These are phyloP conservation scores for Pterocarpus santalinus DNA, from an alignment of 306 rosid genomes.

Conservation along the genomic window DNA sequence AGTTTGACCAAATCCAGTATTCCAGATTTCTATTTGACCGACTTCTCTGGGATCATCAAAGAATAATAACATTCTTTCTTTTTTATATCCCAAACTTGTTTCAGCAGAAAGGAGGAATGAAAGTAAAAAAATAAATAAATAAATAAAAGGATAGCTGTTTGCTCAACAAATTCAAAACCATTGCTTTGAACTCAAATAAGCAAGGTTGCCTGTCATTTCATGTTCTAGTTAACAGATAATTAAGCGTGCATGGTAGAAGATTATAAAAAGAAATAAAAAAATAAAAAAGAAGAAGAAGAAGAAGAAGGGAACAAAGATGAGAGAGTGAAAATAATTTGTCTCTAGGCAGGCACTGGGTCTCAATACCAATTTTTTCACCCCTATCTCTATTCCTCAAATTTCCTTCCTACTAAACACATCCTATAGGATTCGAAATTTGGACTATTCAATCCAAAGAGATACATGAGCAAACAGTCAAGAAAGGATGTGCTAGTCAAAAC, in stretches of 20 bases:
- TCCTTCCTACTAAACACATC: slow-evolving; percentile 29
- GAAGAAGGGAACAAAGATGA: background rate
- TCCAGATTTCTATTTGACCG: slow-evolving; percentile 22
- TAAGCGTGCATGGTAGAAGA: background rate
- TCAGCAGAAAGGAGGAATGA: slow-evolving; percentile 13
- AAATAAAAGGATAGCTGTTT: background rate
- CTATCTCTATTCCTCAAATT: background rate
- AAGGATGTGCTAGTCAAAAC: slow-evolving; percentile 24
- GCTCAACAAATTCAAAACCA: slow-evolving; percentile 17
- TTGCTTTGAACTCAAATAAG: background rate
- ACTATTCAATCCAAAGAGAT: slow-evolving; percentile 25
- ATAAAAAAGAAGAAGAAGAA: background rate
- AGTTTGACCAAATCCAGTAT: slow-evolving; percentile 22
- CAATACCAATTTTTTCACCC: background rate
- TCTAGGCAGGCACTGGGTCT: background rate
- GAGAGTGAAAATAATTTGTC: slow-evolving; percentile 2
- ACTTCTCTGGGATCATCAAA: slow-evolving; percentile 10
- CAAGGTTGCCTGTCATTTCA: background rate
- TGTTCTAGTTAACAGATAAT: slow-evolving; percentile 35
- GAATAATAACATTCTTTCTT: background rate
- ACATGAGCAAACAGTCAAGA: slow-evolving; percentile 25
- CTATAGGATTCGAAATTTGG: slow-evolving; percentile 16
- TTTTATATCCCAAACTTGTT: slow-evolving; percentile 2
- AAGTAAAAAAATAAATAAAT: background rate
- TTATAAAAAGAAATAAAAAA: too few relatives aligned